Base-by-base conservation (phyloP, 73 alveolate genomes). In the Paramecium sonneborni region DNA sequence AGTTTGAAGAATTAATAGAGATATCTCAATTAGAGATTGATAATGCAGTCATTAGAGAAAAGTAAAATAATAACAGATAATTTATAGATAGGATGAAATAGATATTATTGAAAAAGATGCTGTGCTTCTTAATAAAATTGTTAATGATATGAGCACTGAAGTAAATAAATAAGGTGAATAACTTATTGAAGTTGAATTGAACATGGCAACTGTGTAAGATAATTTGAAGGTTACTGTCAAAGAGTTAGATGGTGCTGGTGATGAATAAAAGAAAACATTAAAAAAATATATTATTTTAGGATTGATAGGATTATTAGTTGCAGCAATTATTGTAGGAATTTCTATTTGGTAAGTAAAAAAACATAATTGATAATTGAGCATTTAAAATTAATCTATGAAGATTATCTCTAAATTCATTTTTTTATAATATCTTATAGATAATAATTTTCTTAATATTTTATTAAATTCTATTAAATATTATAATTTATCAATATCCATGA, bases 41-140 rank as follows among this genome's bases (percentile, higher is more conserved):
- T 62, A 62, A 62, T 62, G 84, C 84, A 12, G 84, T 62, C 18
- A 62, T 62, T 30, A 62, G 39, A 62, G 84, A 62, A 62, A 62
- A 62, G 84, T 62, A 62, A 10, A 10, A 1, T 9, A 52, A 52
- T 2, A 5, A 5, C 2, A 26, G 12, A 62, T 62, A 30, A 30
- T 30, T 28, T 26, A 30, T 28, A 62, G 84, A 62, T 14, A 62
- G 20, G 84, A 62, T 2, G 84, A 62, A 62, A 62, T 62, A 30
- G 24, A 26, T 62, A 30, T 6, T 26, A 62, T 62, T 6, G 84
- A 62, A 62, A 26, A 62, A 26, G 84, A 62, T 62, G 84, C 84
- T 6, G 1, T 26, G 11, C 28, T 62, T 62, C 44, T 62, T 3
- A 62, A 62, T 10, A 24, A 26, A 11, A 26, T 62, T 1, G 84